These are phyloP conservation scores for Crataegus laevigata DNA, from an alignment of 306 rosid genomes.

Conservation along the genomic window DNA sequence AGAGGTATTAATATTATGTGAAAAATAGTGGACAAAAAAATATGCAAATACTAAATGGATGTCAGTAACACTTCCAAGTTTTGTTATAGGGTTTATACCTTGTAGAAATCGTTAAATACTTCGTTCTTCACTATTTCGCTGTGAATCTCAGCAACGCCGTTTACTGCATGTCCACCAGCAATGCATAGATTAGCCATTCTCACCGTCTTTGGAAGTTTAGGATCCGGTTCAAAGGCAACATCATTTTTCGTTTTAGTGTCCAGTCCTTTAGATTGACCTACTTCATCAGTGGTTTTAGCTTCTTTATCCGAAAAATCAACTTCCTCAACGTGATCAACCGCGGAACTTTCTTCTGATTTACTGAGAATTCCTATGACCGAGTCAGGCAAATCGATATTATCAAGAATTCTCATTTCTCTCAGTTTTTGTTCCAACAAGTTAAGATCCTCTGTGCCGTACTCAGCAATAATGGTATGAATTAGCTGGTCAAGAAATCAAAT, in stretches of 20 bases:
- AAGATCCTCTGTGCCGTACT: conserved; percentile 60
- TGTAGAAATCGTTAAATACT: conserved; percentile 77
- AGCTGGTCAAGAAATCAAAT: conserved; percentile 36
- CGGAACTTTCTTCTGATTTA: conserved; percentile 34
- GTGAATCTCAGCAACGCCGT: conserved; percentile 97
- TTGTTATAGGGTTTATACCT: conserved; percentile 37
- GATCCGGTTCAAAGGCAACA: conserved; percentile 47
- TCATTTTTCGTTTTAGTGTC: conserved; percentile 30
- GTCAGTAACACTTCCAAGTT: conserved; percentile 16
- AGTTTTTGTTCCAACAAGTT: conserved; percentile 54
- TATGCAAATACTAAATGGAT: conserved; percentile 2
- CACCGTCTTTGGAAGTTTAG: conserved; percentile 54
- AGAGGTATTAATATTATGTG: neutral
- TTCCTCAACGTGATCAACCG: conserved; percentile 19
- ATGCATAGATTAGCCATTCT: conserved; percentile 96
- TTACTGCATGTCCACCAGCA: conserved; percentile 96
- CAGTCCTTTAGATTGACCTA: conserved; percentile 27
- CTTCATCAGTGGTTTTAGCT: conserved; percentile 23
- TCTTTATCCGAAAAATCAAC: conserved; percentile 12
- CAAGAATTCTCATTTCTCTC: conserved; percentile 86
- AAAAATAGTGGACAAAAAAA: neutral
- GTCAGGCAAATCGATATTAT: conserved; percentile 72
- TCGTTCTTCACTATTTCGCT: conserved; percentile 92
- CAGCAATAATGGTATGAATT: conserved; percentile 53
- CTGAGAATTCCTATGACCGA: conserved; percentile 44